Evolutionary conservation across 2,329 filamentous ascomycete species (phyloP).

Genomic region (Thermochaetoides dissita): DNA sequence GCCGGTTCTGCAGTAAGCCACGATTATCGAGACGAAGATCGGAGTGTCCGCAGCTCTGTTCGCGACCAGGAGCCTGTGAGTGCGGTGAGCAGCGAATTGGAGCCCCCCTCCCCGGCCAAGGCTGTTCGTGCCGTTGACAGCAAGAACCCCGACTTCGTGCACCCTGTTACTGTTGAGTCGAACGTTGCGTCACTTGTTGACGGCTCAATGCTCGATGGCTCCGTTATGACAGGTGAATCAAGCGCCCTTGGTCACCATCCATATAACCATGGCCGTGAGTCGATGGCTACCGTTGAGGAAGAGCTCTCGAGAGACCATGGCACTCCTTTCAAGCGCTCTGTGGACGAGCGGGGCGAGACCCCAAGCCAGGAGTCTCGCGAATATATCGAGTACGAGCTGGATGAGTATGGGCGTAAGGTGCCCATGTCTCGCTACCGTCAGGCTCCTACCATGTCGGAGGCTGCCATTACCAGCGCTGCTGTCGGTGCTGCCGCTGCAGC

Average conservation of each 20-base stretch:
- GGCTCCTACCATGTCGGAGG: conserved; percentile 43
- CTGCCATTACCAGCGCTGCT: conserved; percentile 42
- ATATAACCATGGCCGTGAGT: conserved; percentile 25
- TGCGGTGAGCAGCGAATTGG: conserved; percentile 41
- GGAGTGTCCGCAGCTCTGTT: conserved; percentile 37
- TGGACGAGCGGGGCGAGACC: conserved; percentile 27
- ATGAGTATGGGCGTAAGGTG: conserved; percentile 44
- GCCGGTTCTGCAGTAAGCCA: conserved; percentile 45
- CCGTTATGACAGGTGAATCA: conserved; percentile 51
- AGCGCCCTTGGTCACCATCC: conserved; percentile 33
- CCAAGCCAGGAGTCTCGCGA: conserved; percentile 29
- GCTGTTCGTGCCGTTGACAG: conserved; percentile 52
- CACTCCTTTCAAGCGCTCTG: conserved; percentile 26
- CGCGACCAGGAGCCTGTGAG: conserved; percentile 41
- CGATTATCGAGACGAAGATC: conserved; percentile 47
- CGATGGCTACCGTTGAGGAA: conserved; percentile 23
- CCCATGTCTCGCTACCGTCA: conserved; percentile 29
- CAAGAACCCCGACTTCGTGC: conserved; percentile 63
- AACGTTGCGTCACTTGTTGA: conserved; percentile 77
- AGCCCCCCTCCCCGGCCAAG: conserved; percentile 49
- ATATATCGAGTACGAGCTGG: conserved; percentile 41
- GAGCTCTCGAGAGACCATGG: conserved; percentile 20
- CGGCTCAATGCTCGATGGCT: conserved; percentile 55
- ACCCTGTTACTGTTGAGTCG: conserved; percentile 68
- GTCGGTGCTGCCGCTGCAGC: conserved; percentile 39